Percentiles rank a stretch among this genome's conserved stretches.
Evolutionary conservation across 2,329 filamentous ascomycete species (phyloP).

Genomic region (Cercospora berteroae): DNA sequence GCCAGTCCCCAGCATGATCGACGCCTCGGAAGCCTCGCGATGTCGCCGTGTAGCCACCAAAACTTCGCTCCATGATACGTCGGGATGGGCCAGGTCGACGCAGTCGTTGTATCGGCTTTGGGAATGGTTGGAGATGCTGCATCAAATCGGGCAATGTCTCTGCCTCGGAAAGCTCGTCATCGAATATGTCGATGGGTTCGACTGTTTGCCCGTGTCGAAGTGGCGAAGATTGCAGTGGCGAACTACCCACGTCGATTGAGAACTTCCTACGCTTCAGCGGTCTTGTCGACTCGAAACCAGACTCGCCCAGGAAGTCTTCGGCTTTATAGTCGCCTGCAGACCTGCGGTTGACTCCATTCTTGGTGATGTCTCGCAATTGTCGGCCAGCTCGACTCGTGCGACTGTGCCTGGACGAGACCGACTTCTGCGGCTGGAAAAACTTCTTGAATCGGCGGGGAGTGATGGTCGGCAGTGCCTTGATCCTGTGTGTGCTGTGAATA

Average conservation of each 20-base stretch:
- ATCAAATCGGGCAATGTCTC: conserved; percentile 42
- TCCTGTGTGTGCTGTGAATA: conserved; percentile 38
- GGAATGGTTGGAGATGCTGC: conserved; percentile 44
- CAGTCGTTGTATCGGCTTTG: conserved; percentile 43
- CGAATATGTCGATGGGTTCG: conserved; percentile 20
- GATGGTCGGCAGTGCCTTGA: conserved; percentile 49
- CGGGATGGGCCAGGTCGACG: conserved; percentile 37
- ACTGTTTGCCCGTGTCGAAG: conserved; percentile 40
- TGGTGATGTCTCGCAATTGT: conserved; percentile 52
- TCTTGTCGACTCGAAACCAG: conserved; percentile 30
- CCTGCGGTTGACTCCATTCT: conserved; percentile 44
- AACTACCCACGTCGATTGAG: conserved; percentile 42
- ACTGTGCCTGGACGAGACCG: conserved; percentile 30
- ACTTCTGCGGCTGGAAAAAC: conserved; percentile 51
- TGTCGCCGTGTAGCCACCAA: conserved; percentile 44
- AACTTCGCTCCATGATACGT: conserved; percentile 47
- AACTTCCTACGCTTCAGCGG: conserved; percentile 33
- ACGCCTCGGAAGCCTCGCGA: conserved; percentile 40
- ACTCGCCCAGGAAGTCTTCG: conserved; percentile 24
- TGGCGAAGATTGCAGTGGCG: conserved; percentile 52
- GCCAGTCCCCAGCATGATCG: conserved; percentile 54
- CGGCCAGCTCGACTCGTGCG: conserved; percentile 43
- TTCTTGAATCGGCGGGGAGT: conserved; percentile 53
- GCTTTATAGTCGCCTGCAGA: conserved; percentile 5
- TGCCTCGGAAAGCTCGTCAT: conserved; percentile 35